Evolutionary conservation across 1,284 basidiomycete genomes (phyloP), one percentile per base, ranked within the genome.

Genomic region (Tremellales sp.): DNA sequence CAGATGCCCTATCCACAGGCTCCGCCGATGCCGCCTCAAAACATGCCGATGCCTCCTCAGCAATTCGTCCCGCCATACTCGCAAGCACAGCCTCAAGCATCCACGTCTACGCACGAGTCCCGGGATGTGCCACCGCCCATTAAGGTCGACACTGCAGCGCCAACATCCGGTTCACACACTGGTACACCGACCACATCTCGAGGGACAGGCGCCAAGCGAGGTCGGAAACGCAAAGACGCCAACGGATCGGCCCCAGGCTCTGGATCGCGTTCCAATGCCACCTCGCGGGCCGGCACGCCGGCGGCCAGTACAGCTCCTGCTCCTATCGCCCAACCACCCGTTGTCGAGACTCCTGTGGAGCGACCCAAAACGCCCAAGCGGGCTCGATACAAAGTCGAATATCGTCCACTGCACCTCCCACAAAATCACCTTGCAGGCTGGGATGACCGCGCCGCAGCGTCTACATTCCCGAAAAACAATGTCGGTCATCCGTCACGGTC

Each of bases 361-460:
- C 36, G 44, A 40, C 63, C 51, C 13, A 60, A 48, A 40, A 61
- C 49, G 6, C 66, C 57, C 26, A 73, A 62, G 52, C 72, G 76
- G 6, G 71, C 82, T 31, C 82, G 89, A 52, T 85, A 87, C 62
- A 89, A 86, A 74, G 87, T 97, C 60, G 88, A 92, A 75, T 98
- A 97, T 68, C 78, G 87, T 23, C 94, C 94, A 0, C 76, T 89
- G 15, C 81, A 82, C 10, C 83, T 87, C 23, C 84, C 87, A 49
- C 72, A 88, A 24, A 83, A 86, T n/a, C 85, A 84, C 0, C 78
- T 84, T 52, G 91, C 89, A 26, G 93, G 93, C 12, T 85, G 91
- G 64, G 89, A 97, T 68, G 84, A 88, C 61, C 77, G 82, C 35
- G 70, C 76, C 78, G 46, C 80, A 77, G 51, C 79, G 76, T 49